These are phyloP conservation scores for Debaryomyces prosopidis DNA, from an alignment of 805 yeast genomes.

Conservation along the genomic window DNA sequence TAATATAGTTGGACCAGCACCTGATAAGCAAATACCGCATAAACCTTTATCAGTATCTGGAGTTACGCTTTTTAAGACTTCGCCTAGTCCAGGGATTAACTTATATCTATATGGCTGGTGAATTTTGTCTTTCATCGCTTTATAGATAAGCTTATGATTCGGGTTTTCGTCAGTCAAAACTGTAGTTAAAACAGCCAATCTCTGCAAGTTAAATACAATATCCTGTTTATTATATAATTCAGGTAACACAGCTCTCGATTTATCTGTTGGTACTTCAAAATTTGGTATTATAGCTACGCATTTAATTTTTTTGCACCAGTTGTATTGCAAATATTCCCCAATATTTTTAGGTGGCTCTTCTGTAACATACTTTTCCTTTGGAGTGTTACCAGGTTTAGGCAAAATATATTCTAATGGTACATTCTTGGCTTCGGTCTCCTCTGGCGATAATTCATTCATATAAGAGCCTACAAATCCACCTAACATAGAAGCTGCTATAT, in stretches of 20 bases:
- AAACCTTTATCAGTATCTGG: conserved; percentile 83
- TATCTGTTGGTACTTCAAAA: conserved; percentile 92
- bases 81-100: conserved; percentile 86
- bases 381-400: conserved; percentile 61
- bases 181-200: conserved; percentile 88
- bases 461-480: conserved; percentile 98
- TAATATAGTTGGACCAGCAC: conserved; percentile 97
- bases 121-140: conserved; percentile 94
- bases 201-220: conserved; percentile 88
- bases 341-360: conserved; percentile 73
- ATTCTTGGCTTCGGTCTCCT: conserved; percentile 72
- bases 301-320: conserved; percentile 77
- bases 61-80: conserved; percentile 75
- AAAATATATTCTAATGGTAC: conserved; percentile 84
- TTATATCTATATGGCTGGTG: conserved; percentile 97
- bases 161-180: conserved; percentile 88
- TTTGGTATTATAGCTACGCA: conserved; percentile 92
- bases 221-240: conserved; percentile 73
- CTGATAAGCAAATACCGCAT: conserved; percentile 91
- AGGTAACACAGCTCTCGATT: conserved; percentile 88
- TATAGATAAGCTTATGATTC: conserved; percentile 77
- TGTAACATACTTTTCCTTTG: conserved; percentile 48
- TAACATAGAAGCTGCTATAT: conserved; percentile 98
- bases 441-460: conserved; percentile 72
- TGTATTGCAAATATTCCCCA: conserved; percentile 85